A percentile compares a stretch with the other conserved stretches of the same genome.
These are phyloP conservation scores for Diphasiastrum complanatum DNA, from an alignment of 83 land plant genomes.

Conservation along the genomic window DNA sequence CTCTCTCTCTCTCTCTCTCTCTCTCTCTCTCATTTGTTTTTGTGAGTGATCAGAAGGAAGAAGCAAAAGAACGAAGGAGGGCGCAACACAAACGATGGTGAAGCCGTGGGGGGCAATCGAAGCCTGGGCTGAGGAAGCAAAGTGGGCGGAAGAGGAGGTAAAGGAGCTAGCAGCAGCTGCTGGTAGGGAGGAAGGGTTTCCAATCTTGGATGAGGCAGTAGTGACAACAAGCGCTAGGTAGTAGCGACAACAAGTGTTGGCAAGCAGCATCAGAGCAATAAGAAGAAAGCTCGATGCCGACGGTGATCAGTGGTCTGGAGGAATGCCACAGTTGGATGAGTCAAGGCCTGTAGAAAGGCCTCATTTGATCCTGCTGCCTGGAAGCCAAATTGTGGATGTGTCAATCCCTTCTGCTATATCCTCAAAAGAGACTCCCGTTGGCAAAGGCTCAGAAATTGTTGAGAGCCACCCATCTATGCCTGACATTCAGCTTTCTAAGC, in stretches of 20 bases:
- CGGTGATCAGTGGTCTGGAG: conserved; percentile 7
- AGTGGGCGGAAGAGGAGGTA: neutral
- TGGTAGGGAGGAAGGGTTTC: conserved; percentile 12
- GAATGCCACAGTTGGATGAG: conserved; percentile 3
- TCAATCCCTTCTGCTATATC: neutral
- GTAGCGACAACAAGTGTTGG: no score
- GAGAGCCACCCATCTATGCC: no score
- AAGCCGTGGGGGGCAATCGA: conserved; percentile 4
- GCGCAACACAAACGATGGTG: no score
- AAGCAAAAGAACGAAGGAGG: no score
- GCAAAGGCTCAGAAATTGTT: neutral
- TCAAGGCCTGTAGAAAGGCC: conserved; percentile 4
- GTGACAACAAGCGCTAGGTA: no score
- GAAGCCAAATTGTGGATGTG: neutral
- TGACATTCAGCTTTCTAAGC: neutral
- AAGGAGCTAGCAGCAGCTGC: neutral
- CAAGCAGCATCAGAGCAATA: conserved; percentile 7
- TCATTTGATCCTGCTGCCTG: conserved; percentile 6
- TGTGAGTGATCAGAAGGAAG: no score
- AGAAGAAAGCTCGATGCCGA: conserved; percentile 16
- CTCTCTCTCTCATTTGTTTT: no score
- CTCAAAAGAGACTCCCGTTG: neutral
- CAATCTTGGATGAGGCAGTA: conserved; percentile 6
- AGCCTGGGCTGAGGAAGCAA: conserved; percentile 10
- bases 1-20: no score